A percentile compares a stretch with the other conserved stretches of the same genome.
Conservation (phyloP, 2,329 filamentous ascomycete species). For the Falciphora oryzae region DNA sequence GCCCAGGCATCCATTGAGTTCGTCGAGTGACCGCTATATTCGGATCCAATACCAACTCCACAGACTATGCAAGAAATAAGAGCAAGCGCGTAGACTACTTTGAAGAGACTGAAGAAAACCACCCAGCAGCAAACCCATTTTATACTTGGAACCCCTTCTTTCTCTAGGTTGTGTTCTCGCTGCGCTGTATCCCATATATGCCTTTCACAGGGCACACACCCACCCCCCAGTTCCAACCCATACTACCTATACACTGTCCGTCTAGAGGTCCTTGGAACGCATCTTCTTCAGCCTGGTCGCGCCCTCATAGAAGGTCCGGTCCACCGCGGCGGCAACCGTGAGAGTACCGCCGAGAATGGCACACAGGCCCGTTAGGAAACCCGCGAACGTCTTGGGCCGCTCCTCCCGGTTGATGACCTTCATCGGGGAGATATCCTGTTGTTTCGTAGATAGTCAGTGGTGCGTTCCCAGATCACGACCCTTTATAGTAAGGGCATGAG, state of each 20-base stretch:
- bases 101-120: not conserved
- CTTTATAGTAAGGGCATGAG: not conserved
- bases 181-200: not conserved
- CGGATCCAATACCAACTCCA: not conserved
- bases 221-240: not conserved
- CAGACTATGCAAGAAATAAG: slow-evolving; percentile 2
- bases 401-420: slow-evolving; percentile 98
- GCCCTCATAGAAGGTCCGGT: slow-evolving; percentile 88
- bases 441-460: not conserved
- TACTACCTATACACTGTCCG: not conserved
- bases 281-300: slow-evolving; percentile 80
- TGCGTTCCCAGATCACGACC: not conserved
- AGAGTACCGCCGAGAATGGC: slow-evolving; percentile 91
- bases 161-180: not conserved
- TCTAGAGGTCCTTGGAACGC: slow-evolving; percentile 55
- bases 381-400: slow-evolving; percentile 79
- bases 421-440: slow-evolving; percentile 97
- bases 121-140: not conserved
- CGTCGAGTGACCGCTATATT: not conserved
- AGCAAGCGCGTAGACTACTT: not conserved
- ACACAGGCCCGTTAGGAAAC: slow-evolving; percentile 90
- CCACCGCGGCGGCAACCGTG: slow-evolving; percentile 90
- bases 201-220: not conserved
- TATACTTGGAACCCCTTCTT: not conserved
- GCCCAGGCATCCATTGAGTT: not conserved